Base-by-base conservation (phyloP, 495 filamentous ascomycete species). In the Xylaria bambusicola region DNA sequence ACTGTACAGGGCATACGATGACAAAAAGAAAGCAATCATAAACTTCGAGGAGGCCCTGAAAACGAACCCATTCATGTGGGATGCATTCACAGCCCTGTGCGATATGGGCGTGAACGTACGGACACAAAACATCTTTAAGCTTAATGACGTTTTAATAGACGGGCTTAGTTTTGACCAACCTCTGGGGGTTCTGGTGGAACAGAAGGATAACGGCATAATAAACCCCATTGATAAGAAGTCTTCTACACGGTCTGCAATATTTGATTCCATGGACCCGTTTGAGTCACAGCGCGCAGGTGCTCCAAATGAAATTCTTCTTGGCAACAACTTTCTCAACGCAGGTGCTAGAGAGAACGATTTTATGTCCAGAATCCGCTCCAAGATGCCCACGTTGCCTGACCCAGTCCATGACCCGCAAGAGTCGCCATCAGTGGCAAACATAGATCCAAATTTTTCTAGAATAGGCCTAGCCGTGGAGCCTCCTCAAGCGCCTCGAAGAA, bases 41-140 rank as follows among this genome's bases (percentile, higher is more conserved):
- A 89, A 84, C 67, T 98, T 92, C 70, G 90, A 93, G 56, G 90
- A 92, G 57, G 87, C 94, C 7, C 76, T 98, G 50, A 96, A 92
- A 71, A 69, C 87, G 36, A 98, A 97, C 67, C 93, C 94, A 0
- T 96, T 98, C 74, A 93, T 96, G 84, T 98, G 95, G 94, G 94
- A 98, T 78, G 95, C 95, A 0, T 97, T 97, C 71, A 80, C 86
- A 18, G 86, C 82, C n/a, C 76, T 98, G 3, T 80, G 72, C 49
- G 73, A 73, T 58, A 74, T 81, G 91, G 91, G 91, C 7, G 84
- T 88, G 38, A 83, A 84, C 62, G 79, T 97, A 27, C 82, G 87
- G 44, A 85, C 92, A 40, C 76, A 85, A 18, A 96, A 93, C 66
- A 89, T 98, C 59, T 98, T 93, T 74, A 90, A 88, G 68, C 78